Base-by-base conservation (phyloP, 257 asterid genomes). In the Rehmannia glutinosa region DNA sequence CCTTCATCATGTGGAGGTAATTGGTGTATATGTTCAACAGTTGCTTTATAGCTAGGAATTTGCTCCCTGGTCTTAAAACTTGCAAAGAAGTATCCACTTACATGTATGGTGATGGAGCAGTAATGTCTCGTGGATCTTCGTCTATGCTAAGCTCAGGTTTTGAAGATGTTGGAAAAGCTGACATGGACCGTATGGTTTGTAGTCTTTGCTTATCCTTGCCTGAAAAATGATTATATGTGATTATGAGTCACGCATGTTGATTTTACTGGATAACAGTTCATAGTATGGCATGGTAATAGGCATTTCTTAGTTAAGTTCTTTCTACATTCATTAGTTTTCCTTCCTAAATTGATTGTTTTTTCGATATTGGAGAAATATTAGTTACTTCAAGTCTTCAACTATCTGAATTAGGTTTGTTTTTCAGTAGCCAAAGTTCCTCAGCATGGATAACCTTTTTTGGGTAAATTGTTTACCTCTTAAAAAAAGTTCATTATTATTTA, bases 51-150 rank as follows among this genome's bases (percentile, higher is more conserved):
- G 97, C 98, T 49, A 81, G 94, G 82, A 93, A 90, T 79, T 66
- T 93, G 73, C 97, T 93, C 58, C 77, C 97, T 56, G 98, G 96
- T 66, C 77, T 90, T 78, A 90, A 86, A 82, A 87, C 98, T 52
- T 93, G 98, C 81, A 66, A 79, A 62, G 96, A 93, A 78, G 95
- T 93, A 64, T 93, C 82, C 43, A 73, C 58, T 39, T 93, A 86
- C 78, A 88, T 90, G 95, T 83, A 68, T 49, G 89, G 81, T 68
- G 86, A 74, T 77, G 91, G 83, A 69, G 85, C 85, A 35, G 75
- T 50, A 28, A 70, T 72, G 58, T 74, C 78, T 51, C 82, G 72
- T 43, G 92, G 95, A 67, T 74, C 90, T 74, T 73, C 86, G 13
- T 62, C 81, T 67, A 43, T 55, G 47, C 45, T 75, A 59, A 68